Base-by-base conservation (phyloP, 1,284 basidiomycete genomes). In the Naganishia cerealis region DNA sequence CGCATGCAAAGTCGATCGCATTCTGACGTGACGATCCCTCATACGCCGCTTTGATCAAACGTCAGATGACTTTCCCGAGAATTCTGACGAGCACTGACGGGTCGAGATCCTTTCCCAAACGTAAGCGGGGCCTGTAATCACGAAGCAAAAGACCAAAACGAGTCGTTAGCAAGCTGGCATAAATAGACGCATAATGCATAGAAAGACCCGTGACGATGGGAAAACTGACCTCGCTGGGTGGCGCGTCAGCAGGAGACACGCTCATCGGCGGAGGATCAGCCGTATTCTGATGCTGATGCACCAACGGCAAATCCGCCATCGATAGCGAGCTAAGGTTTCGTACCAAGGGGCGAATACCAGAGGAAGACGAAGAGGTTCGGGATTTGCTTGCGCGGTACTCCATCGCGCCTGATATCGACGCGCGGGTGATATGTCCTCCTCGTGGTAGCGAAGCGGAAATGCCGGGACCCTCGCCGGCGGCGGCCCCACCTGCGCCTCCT, bases 231-330 rank as follows among this genome's bases (percentile, higher is more conserved):
- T 68, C 67, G 57, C 67, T 68, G 12, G 70, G 70, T 1, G 70
- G 70, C 4, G 70, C 70, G 66, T 71, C 70, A 9, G 62, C 58
- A 39, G 70, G 66, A 15, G 67, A 68, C 3, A 71, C 70, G 33
- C 57, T 67, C 70, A 71, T 71, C 33, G 67, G 70, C 12, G 70
- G 70, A 6, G 70, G 70, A 42, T 68, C 67, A 53, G 67, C 46
- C 15, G 54, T 59, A 16, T 39, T 48, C n/a, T 65, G 66, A 33
- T 59, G 29, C 29, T 33, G 54, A 43, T 61, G 55, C 12, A 43
- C 50, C 39, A 58, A 42, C 29, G 58, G 52, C 39, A 71, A 38
- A 26, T 71, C 70, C 29, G 62, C 61, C 43, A 71, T 67, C 5
- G 67, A 68, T 33, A 71, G 48, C 7, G 70, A 66, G n/a, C 62